phyloP scores from a whole-genome alignment of 2,329 filamentous ascomycete genomes.

The Colletotrichum australisinense region DNA sequence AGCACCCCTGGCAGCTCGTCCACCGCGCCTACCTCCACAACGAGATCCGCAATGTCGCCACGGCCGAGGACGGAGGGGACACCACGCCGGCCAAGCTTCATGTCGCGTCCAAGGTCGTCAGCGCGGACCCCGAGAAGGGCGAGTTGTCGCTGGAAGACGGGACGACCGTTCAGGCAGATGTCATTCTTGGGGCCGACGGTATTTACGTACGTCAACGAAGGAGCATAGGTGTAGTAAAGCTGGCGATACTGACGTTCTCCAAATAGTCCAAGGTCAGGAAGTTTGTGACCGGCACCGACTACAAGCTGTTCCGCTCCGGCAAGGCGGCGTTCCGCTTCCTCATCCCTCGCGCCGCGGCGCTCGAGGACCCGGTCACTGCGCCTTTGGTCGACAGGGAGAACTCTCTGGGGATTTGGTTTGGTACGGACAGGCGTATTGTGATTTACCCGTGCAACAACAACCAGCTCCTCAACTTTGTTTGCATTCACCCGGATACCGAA shows the following conservation, averaged over 20 bases:
- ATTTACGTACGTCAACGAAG: conserved; percentile 52
- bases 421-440: conserved; percentile 54
- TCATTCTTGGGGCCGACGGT: conserved; percentile 67
- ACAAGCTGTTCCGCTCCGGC: conserved; percentile 55
- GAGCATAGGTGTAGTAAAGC: conserved; percentile 40
- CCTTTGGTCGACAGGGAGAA: conserved; percentile 44
- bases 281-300: conserved; percentile 36
- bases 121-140: conserved; percentile 53
- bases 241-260: not conserved
- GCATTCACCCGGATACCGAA: conserved; percentile 60
- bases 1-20: conserved; percentile 58
- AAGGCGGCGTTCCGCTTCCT: conserved; percentile 68
- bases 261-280: conserved; percentile 40
- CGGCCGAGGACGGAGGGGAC: conserved; percentile 44
- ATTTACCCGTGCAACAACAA: conserved; percentile 61
- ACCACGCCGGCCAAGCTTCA: conserved; percentile 52
- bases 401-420: conserved; percentile 53
- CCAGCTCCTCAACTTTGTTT: conserved; percentile 59
- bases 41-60: conserved; percentile 58
- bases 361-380: conserved; percentile 47
- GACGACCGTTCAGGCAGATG: conserved; percentile 54
- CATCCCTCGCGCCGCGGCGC: conserved; percentile 47
- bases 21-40: conserved; percentile 65
- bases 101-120: conserved; percentile 54
- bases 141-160: conserved; percentile 59